These are phyloP conservation scores for Coleophoma cylindrospora DNA, from an alignment of 2,329 filamentous ascomycete species.

Conservation along the genomic window DNA sequence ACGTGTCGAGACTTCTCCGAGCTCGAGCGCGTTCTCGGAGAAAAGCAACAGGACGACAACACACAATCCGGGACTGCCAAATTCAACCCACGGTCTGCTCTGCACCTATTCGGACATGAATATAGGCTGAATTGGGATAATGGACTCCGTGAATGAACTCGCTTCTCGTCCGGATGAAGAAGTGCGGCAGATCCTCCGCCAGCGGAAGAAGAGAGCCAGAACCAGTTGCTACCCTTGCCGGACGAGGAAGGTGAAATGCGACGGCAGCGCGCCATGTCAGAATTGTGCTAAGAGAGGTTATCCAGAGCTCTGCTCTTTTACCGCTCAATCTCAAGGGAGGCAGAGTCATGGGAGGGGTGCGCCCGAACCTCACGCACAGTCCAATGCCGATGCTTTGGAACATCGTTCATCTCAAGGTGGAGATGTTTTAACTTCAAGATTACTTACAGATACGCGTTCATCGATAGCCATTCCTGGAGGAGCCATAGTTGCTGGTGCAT, in stretches of 20 bases:
- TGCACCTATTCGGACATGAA: too few species aligned
- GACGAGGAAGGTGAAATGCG: constrained; percentile 60
- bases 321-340: background rate
- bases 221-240: constrained; percentile 53
- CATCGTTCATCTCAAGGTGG: background rate
- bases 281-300: constrained; percentile 60
- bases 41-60: too few species aligned
- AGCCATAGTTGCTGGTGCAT: too few species aligned
- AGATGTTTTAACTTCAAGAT: background rate
- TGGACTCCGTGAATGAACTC: too few species aligned
- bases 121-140: too few species aligned
- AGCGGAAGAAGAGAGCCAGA: background rate
- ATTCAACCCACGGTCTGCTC: too few species aligned
- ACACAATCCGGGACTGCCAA: too few species aligned
- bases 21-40: too few species aligned
- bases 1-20: too few species aligned
- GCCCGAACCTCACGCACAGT: background rate
- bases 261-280: constrained; percentile 59
- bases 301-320: constrained; percentile 54
- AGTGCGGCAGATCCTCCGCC: background rate
- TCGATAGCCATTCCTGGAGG: too few species aligned
- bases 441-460: too few species aligned
- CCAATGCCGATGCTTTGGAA: background rate
- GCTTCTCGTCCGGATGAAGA: too few species aligned
- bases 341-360: background rate